Percentiles rank a stretch among this genome's conserved stretches.
Evolutionary conservation across 2,329 filamentous ascomycete species (phyloP).

Genomic region (Trichophyton mentagrophytes): DNA sequence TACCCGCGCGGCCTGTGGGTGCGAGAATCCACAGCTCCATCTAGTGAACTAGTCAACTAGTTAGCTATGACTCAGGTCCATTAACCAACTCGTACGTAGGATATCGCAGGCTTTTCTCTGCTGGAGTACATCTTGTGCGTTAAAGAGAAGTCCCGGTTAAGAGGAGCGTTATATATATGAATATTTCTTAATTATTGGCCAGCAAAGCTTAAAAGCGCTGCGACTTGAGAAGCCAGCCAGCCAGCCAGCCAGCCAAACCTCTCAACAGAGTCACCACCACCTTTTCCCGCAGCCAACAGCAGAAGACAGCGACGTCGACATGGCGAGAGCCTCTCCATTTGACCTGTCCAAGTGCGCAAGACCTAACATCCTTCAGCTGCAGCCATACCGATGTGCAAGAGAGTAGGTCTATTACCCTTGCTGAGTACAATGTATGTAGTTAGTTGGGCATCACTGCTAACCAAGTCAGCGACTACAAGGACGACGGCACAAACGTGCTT

Average conservation of each 20-base stretch:
- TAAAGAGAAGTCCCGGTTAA: too few relatives aligned
- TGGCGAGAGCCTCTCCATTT: conserved; percentile 44
- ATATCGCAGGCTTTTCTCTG: too few relatives aligned
- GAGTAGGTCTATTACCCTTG: conserved; percentile 46
- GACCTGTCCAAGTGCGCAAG: conserved; percentile 62
- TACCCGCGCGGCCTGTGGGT: too few relatives aligned
- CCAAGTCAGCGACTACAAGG: conserved; percentile 78
- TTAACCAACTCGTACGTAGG: too few relatives aligned
- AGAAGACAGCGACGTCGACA: conserved; percentile 15
- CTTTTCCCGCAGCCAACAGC: not conserved
- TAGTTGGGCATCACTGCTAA: conserved; percentile 19
- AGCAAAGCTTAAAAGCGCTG: not conserved
- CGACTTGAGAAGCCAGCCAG: not conserved
- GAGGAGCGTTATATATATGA: too few relatives aligned
- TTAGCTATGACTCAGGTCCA: too few relatives aligned
- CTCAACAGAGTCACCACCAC: not conserved
- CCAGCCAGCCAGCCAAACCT: too few relatives aligned
- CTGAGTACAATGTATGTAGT: not conserved
- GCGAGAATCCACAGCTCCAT: too few relatives aligned
- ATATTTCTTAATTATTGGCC: too few relatives aligned
- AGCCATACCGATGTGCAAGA: conserved; percentile 70
- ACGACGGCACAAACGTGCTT: conserved; percentile 88
- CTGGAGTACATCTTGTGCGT: too few relatives aligned
- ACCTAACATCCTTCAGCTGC: conserved; percentile 61
- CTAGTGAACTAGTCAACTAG: too few relatives aligned